These are phyloP conservation scores for Chaetoceros tenuissimus DNA, from an alignment of 108 stramenopile genomes.

Conservation along the genomic window DNA sequence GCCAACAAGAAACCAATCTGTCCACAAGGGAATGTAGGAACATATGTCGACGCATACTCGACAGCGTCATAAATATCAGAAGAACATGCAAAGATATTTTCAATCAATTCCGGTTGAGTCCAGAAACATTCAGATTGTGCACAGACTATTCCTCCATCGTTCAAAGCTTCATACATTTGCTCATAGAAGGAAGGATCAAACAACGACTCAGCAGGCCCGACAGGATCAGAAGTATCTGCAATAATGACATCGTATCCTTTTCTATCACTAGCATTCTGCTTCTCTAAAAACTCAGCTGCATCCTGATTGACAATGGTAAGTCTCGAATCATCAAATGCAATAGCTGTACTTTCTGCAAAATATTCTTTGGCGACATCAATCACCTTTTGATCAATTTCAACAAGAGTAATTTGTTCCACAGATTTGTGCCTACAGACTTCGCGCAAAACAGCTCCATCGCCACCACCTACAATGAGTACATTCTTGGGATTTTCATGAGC, in stretches of 20 bases:
- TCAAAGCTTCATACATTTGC: slow-evolving; percentile 33
- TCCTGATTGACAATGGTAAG: slow-evolving; percentile 34
- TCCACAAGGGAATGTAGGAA: slow-evolving; percentile 24
- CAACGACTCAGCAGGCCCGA: slow-evolving; percentile 76
- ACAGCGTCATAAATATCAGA: slow-evolving; percentile 42
- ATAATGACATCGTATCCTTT: slow-evolving; percentile 70
- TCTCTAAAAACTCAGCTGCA: slow-evolving; percentile 31
- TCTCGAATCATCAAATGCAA: slow-evolving; percentile 59
- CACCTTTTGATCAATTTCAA: slow-evolving; percentile 69
- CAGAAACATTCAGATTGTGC: slow-evolving; percentile 77
- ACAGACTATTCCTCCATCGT: slow-evolving; percentile 58
- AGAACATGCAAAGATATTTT: slow-evolving; percentile 37
- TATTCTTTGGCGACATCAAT: slow-evolving; percentile 44
- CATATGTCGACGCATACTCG: slow-evolving; percentile 62
- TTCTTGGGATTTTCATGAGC: slow-evolving; percentile 43
- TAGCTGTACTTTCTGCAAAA: slow-evolving; percentile 23
- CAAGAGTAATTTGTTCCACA: slow-evolving; percentile 52
- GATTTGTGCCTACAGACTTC: slow-evolving; percentile 59
- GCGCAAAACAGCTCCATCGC: slow-evolving; percentile 77
- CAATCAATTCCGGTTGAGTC: slow-evolving; percentile 70
- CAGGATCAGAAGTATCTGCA: slow-evolving; percentile 66
- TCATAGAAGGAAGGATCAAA: slow-evolving; percentile 74
- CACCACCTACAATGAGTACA: slow-evolving; percentile 81
- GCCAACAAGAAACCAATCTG: slow-evolving; percentile 81
- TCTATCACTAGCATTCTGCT: slow-evolving; percentile 5